These are phyloP conservation scores for Aquilaria malaccensis DNA, from an alignment of 345 rosid species.

Conservation along the genomic window DNA sequence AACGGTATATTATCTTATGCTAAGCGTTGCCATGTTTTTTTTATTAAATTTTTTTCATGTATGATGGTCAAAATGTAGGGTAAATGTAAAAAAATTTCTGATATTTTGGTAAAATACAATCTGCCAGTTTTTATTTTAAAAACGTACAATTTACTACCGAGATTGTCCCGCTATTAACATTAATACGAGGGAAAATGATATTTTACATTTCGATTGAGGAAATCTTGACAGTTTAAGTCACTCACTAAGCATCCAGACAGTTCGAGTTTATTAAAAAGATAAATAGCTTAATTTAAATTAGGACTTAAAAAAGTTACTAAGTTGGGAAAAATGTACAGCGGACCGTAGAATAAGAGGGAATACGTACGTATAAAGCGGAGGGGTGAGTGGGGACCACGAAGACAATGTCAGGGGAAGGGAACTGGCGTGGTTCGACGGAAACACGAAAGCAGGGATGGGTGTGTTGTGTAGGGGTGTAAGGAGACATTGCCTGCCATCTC, in stretches of 20 bases:
- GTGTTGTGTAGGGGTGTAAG: slow-evolving; percentile 49
- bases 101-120: too few relatives aligned
- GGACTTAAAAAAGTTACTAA: neutral
- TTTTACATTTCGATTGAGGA: neutral
- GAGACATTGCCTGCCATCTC: slow-evolving; percentile 30
- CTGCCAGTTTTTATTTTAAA: too few relatives aligned
- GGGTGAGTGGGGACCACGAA: neutral
- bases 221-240: neutral
- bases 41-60: too few relatives aligned
- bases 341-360: too few relatives aligned
- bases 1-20: too few relatives aligned
- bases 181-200: neutral
- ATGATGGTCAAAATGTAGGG: too few relatives aligned
- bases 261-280: neutral
- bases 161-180: too few relatives aligned
- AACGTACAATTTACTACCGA: too few relatives aligned
- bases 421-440: slow-evolving; percentile 42
- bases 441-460: slow-evolving; percentile 37
- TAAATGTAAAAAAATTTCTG: too few relatives aligned
- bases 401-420: slow-evolving; percentile 19
- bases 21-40: too few relatives aligned
- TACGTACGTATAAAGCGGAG: neutral
- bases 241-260: neutral
- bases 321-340: neutral
- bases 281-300: neutral